Base-by-base conservation (phyloP, 257 asterid species). In the Solanum tacnaense region DNA sequence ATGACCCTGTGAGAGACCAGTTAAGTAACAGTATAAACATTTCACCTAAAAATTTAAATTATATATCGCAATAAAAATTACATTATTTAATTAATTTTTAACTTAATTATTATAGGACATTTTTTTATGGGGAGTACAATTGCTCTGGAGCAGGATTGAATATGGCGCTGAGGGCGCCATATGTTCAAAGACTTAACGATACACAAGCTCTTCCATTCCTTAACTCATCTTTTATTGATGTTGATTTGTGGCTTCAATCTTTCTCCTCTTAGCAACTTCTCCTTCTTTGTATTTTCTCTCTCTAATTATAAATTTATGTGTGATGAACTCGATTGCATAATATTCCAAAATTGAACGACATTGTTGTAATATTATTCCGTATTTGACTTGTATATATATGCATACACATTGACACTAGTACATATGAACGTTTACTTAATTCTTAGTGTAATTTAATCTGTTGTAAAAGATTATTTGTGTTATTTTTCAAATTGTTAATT, bases 91-190 rank as follows among this genome's bases (percentile, higher is more conserved):
- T 41, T 41, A 44, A 12, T 44, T 44, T 44, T 12, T 44, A 44
- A 44, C 52, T 44, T 44, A 44, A 44, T 11, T 44, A 44, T 44
- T 49, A 16, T 16, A 49, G 98, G 97, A 94, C 93, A 27, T 36
- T 95, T n/a, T 96, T 94, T 86, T 97, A 96, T 79, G 98, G 96
- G 58, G 98, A 97, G 91, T 97, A 97, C 88, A 95, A 95, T 73
- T 96, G 98, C 84, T 84, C 90, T 0, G 98, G 98, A 1, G 89
- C 90, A 5, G 99, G 99, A 90, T 96, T 98, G 0, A 93, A 89
- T 85, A 92, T 91, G 9, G 23, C 93, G n/a, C 7, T 87, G 39
- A 94, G 98, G 85, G 95, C 84, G 15, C 79, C 95, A 29, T 97
- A 93, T 36, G 96, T 87, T 13, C 98, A 93, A 49, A 94, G 92